Base-by-base conservation (phyloP, 257 asterid genomes). In the Coffea eugenioides region DNA sequence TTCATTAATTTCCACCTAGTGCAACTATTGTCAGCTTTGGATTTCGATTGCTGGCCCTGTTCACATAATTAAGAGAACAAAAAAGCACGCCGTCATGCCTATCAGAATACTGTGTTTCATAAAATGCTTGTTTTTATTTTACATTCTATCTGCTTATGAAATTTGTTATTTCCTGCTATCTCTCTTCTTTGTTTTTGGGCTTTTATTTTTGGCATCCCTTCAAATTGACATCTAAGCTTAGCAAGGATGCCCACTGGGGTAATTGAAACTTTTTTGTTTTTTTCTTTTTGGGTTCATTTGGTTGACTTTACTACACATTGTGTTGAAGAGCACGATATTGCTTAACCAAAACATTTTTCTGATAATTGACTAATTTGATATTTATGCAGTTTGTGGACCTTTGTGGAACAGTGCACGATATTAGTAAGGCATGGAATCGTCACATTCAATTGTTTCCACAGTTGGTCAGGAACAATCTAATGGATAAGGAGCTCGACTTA, bases 301-400 rank as follows among this genome's bases (percentile, higher is more conserved):
- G 51, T 57, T 45, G 57, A 20, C 57, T 48, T 75, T 45, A 41
- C 16, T 41, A 7, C 16, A 18, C 48, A 48, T 45, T 80, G 74
- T 59, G 16, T 46, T 25, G 23, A n/a, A 59, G 25, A 12, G 46
- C 46, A 51, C 23, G 18, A n/a, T 62, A 41, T 41, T 81, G 69
- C 75, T 51, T 34, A 31, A 25, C 70, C 70, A 21, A 39, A 52
- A 43, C 62, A 15, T 72, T 61, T 61, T 69, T 49, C 66, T 69
- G 83, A 80, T 82, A 36, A 36, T 59, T 69, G 62, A 65, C 73
- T 12, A 73, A 73, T 74, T 10, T 78, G 82, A 79, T 71, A 70
- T 77, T 75, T 81, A 74, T 83, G 90, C 96, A 95, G 99, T 91
- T 88, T 77, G 97, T 90, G 78, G 89, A 95, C 87, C 94, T 93